A percentile compares a stretch with the other conserved stretches of the same genome.
Evolutionary conservation across 805 yeast species (phyloP).

Genomic region (Helenozyma baotianmanensis): DNA sequence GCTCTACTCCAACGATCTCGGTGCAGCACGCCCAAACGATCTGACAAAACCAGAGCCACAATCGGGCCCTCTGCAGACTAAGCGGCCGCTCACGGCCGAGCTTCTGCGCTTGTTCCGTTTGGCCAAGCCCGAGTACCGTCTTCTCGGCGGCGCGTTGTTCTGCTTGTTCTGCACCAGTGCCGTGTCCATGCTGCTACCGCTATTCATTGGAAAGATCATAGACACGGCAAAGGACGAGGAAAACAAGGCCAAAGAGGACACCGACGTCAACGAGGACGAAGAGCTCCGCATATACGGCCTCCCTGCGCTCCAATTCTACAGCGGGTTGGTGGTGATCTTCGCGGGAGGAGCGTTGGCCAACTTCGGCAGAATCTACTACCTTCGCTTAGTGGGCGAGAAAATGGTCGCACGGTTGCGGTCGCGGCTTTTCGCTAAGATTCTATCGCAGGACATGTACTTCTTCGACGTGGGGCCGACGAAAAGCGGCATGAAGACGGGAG

Average conservation of each 20-base stretch:
- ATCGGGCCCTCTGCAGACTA: no score
- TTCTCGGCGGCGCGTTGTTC: constrained; percentile 48
- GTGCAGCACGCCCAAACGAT: no score
- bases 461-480: constrained; percentile 68
- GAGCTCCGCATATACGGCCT: constrained; percentile 44
- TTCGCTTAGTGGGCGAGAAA: constrained; percentile 80
- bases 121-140: constrained; percentile 15
- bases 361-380: constrained; percentile 69
- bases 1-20: no score
- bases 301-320: constrained; percentile 58
- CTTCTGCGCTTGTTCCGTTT: constrained; percentile 12
- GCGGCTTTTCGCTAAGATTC: constrained; percentile 66
- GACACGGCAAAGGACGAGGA: constrained; percentile 52
- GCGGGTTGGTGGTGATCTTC: constrained; percentile 58
- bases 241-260: constrained; percentile 4
- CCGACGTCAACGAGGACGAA: constrained; percentile 3
- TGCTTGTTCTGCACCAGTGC: constrained; percentile 69
- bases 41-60: no score
- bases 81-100: constrained; percentile 7
- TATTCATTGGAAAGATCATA: constrained; percentile 78
- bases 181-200: constrained; percentile 76
- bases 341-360: constrained; percentile 73
- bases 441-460: constrained; percentile 84
- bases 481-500: constrained; percentile 69
- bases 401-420: constrained; percentile 81